Evolutionary conservation across 306 rosid species (phyloP).

Genomic region (Vigna hirtella): DNA sequence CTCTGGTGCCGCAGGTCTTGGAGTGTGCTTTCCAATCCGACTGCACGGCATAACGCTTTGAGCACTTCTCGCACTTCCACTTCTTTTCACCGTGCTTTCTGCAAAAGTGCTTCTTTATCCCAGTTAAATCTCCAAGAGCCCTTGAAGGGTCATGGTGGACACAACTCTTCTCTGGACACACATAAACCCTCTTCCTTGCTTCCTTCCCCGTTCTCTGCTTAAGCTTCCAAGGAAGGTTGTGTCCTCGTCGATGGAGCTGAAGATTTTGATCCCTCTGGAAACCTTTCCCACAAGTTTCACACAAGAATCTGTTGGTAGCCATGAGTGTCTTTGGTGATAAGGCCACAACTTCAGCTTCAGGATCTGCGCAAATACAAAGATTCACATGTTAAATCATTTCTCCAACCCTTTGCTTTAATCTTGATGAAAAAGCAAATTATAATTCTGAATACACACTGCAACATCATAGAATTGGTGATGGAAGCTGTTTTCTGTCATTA

Average conservation of each 20-base stretch:
- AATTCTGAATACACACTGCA: conserved; percentile 41
- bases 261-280: conserved; percentile 93
- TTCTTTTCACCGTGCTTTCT: conserved; percentile 93
- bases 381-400: not conserved
- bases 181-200: conserved; percentile 75
- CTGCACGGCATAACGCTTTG: conserved; percentile 90
- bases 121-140: conserved; percentile 88
- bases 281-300: conserved; percentile 89
- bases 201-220: conserved; percentile 84
- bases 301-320: conserved; percentile 88
- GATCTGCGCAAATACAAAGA: conserved; percentile 61
- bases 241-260: conserved; percentile 86
- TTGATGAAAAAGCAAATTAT: conserved; percentile 13
- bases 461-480: not conserved
- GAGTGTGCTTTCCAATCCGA: conserved; percentile 95
- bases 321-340: conserved; percentile 84
- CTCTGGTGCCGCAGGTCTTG: conserved; percentile 89
- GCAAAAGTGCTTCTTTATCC: conserved; percentile 96
- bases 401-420: not conserved
- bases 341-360: conserved; percentile 91
- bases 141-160: conserved; percentile 82
- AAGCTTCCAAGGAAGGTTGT: conserved; percentile 93
- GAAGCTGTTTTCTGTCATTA: not conserved
- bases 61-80: conserved; percentile 93
- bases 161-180: conserved; percentile 84